Base-by-base conservation (phyloP, 2,329 filamentous ascomycete species). In the Didymella exigua region DNA sequence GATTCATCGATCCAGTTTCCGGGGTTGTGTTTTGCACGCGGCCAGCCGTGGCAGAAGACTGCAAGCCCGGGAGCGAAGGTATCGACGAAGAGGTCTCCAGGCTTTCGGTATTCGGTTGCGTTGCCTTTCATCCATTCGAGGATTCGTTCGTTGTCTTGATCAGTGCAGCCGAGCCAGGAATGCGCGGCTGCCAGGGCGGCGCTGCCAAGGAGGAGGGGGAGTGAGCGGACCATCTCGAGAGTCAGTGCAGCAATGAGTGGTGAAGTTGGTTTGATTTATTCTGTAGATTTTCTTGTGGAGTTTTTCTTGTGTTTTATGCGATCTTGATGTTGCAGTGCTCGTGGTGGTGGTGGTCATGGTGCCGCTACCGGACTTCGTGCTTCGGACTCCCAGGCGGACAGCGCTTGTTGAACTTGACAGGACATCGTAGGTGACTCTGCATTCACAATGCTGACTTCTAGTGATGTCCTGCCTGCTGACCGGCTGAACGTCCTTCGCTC, bases 131-230 rank as follows among this genome's bases (percentile, higher is more conserved):
- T 63, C 59, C 57, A 62, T 43, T 47, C 55, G 3, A 66, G 57
- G 36, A 68, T 62, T 2, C 50, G 42, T 9, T 52, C 52, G 58
- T 69, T 70, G 52, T 70, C 60, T 46, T 68, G 60, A 10, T 62
- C 57, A 23, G 62, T 62, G 38, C 67, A 70, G 10, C 59, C 59
- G 0, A 69, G 31, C 67, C 67, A 70, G n/a, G 66, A 70, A 41
- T 70, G 67, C 1, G 63, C 62, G 10, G 59, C 52, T 27, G 52
- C 50, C 16, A 36, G 19, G 18, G 55, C 31, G 6, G 56, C 11
- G 42, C 59, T 40, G 36, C 40, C 18, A 16, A 53, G 41, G 2
- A 43, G 1, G 8, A 51, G 14, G 13, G 42, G 42, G 10, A 56
- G 26, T 4, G 53, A 48, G 19, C 47, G 47, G 38, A 56, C 43